These are phyloP conservation scores for Sporisorium iseilematis-ciliati DNA, from an alignment of 1,284 basidiomycete genomes.

Conservation along the genomic window DNA sequence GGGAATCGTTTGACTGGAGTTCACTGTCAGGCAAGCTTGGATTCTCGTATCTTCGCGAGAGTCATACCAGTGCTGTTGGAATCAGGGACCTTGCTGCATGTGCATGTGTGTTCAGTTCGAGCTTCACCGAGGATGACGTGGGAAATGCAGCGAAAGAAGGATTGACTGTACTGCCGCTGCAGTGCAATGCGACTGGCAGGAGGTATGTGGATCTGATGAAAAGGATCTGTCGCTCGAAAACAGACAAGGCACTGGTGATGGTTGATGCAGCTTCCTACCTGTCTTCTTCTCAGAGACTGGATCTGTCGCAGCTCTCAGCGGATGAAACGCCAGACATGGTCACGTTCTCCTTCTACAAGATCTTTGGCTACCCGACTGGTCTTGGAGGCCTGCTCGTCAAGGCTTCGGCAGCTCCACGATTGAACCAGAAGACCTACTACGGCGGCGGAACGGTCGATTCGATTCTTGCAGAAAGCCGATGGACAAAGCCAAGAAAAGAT, in stretches of 20 bases:
- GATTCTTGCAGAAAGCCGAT: conserved; percentile 31
- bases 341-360: conserved; percentile 61
- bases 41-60: conserved; percentile 43
- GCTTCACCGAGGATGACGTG: conserved; percentile 10
- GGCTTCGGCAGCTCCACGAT: conserved; percentile 19
- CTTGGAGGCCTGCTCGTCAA: conserved; percentile 56
- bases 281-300: conserved; percentile 41
- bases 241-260: conserved; percentile 25
- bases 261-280: conserved; percentile 58
- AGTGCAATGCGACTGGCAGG: conserved; percentile 59
- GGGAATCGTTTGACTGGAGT: conserved; percentile 49
- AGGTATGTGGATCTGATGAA: conserved; percentile 36
- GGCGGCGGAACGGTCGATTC: conserved; percentile 57
- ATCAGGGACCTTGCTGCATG: conserved; percentile 48
- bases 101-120: conserved; percentile 6
- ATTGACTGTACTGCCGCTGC: conserved; percentile 50
- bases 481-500: conserved; percentile 41
- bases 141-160: neutral
- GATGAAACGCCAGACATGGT: conserved; percentile 49
- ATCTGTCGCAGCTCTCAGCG: conserved; percentile 9
- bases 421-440: conserved; percentile 44
- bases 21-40: neutral
- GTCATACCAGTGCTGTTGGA: conserved; percentile 54
- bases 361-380: conserved; percentile 59
- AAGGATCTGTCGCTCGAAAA: conserved; percentile 13